Evolutionary conservation across 139 green algal genomes (phyloP), one percentile per base, ranked within the genome.

Genomic region (Chlamydomonas applanata): DNA sequence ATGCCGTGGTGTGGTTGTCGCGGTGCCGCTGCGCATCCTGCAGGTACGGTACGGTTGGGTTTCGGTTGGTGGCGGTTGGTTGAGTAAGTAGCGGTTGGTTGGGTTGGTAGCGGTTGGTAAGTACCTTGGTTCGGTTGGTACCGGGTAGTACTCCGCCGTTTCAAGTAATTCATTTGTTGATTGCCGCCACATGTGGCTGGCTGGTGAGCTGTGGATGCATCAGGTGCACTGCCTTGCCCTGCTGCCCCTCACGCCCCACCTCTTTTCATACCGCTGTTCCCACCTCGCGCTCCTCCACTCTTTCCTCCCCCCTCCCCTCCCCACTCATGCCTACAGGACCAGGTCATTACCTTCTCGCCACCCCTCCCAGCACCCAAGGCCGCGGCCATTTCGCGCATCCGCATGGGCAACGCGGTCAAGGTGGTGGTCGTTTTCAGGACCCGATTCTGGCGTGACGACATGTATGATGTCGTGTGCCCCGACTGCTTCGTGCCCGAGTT

Each of bases 391-490:
- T 44, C 17, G 13, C 82, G 86, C 3, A 49, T 91, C 17, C 68
- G 73, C 3, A 87, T 91, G 79, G 86, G 84, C 56, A 93, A 90
- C 35, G 88, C 81, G 7, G 63, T 84, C 62, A 89, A 89, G 78
- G 44, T 94, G 24, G 46, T 89, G 20, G 56, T 87, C 22, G 66
- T 30, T 17, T 90, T 89, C 56, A 73, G 25, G 2, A 4, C 36
- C 3, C 79, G 72, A 19, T 92, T 97, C 82, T 97, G 91, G 92
- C 85, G 84, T 2, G 82, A 84, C 4, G 72, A 82, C 53, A 84
- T 97, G 74, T 97, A 94, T 61, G 92, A 96, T 72, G 86, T 92
- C 1, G 78, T 94, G 30, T 97, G 92, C 80, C 82, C 86, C 0
- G 84, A 88, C 62, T 74, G 59, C 36, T 94, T 94, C 60, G 80